Evolutionary conservation across 257 asterid species (phyloP).

Genomic region (Forsythia viridissima): DNA sequence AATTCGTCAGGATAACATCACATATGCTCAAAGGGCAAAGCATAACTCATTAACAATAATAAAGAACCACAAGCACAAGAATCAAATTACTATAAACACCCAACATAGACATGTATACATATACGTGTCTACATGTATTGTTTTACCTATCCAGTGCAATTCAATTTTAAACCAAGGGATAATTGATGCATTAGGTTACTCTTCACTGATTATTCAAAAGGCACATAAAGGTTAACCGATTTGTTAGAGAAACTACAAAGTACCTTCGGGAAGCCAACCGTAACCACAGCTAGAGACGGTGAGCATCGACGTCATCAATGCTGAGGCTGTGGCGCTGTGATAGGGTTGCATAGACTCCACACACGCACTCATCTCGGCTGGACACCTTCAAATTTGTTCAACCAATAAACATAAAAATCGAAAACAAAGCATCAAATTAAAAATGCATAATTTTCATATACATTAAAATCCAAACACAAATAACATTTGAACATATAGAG

Average conservation of each 20-base stretch:
- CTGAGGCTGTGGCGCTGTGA: conserved; percentile 31
- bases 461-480: not conserved
- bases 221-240: not conserved
- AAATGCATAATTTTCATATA: not conserved
- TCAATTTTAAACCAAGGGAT: not conserved
- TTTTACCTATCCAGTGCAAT: not conserved
- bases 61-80: not conserved
- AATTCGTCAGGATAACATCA: not conserved
- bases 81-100: not conserved
- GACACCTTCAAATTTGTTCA: conserved; percentile 21
- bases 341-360: conserved; percentile 30
- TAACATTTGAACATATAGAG: not conserved
- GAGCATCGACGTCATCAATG: conserved; percentile 33
- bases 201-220: not conserved
- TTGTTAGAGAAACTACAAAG: not conserved
- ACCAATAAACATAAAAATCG: not conserved
- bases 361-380: conserved; percentile 29
- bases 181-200: not conserved
- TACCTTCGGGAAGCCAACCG: conserved; percentile 37
- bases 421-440: not conserved
- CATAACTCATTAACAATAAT: not conserved
- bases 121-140: not conserved
- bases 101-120: not conserved
- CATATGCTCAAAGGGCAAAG: not conserved
- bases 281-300: conserved; percentile 27